Conservation (phyloP, 208 protist genomes). For the Crithidia mellificae region DNA sequence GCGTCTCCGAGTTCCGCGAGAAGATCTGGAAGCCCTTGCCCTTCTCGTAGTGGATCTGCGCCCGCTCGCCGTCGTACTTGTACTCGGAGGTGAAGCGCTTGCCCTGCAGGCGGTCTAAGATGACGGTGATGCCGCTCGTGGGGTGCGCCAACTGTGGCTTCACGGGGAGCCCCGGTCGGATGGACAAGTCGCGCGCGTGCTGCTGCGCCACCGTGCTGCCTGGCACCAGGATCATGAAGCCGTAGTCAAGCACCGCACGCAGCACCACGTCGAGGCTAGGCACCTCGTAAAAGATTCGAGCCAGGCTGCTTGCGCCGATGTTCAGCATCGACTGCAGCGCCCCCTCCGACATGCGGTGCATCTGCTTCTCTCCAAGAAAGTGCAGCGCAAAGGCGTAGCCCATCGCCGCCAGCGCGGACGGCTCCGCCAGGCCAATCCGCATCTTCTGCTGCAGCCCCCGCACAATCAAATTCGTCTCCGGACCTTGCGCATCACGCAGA, state of each 20-base stretch:
- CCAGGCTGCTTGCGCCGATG: slow-evolving; percentile 52
- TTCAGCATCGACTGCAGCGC: slow-evolving; percentile 74
- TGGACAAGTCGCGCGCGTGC: slow-evolving; percentile 60
- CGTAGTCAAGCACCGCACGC: slow-evolving; percentile 63
- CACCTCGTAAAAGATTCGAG: slow-evolving; percentile 81
- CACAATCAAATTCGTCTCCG: slow-evolving; percentile 96
- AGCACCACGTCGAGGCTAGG: slow-evolving; percentile 87
- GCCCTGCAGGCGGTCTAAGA: slow-evolving; percentile 81
- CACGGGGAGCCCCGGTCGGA: slow-evolving; percentile 94
- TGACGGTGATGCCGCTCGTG: slow-evolving; percentile 93
- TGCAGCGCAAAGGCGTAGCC: slow-evolving; percentile 92
- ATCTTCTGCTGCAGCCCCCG: slow-evolving; percentile 97
- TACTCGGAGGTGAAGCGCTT: slow-evolving; percentile 98
- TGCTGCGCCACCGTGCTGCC: slow-evolving; percentile 39
- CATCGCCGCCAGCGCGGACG: slow-evolving; percentile 94
- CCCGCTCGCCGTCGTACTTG: slow-evolving; percentile 99
- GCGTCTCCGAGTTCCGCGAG: slow-evolving; percentile 97
- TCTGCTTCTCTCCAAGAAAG: slow-evolving; percentile 47
- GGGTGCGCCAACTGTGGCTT: slow-evolving; percentile 99
- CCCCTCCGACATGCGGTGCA: slow-evolving; percentile 44
- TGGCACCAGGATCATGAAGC: slow-evolving; percentile 74
- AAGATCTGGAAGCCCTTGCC: slow-evolving; percentile 93
- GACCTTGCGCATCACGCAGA: slow-evolving; percentile 87
- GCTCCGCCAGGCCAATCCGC: slow-evolving; percentile 97
- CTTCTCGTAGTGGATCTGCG: slow-evolving; percentile 93